Evolutionary conservation across 1,284 basidiomycete species (phyloP).

Genomic region (Pisolithus thermaeus): DNA sequence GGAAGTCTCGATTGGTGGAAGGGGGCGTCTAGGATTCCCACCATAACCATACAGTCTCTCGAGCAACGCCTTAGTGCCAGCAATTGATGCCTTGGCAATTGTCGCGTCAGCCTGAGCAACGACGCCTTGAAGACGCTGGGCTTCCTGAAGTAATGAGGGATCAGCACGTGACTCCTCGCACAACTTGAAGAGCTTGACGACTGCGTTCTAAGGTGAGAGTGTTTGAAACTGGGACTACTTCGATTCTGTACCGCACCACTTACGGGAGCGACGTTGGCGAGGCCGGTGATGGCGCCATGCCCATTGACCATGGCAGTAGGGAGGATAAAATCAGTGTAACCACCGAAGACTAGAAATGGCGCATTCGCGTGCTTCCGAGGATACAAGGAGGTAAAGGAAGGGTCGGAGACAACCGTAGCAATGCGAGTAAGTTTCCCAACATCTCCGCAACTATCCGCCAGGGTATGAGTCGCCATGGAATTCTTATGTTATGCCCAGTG

Average conservation of each 20-base stretch:
- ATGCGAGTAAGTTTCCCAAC: constrained; percentile 88
- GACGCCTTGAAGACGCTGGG: constrained; percentile 73
- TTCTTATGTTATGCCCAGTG: constrained; percentile 1
- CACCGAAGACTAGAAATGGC: constrained; percentile 75
- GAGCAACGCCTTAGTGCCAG: constrained; percentile 78
- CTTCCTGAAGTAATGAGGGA: constrained; percentile 57
- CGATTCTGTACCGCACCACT: constrained; percentile 19
- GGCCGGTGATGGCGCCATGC: constrained; percentile 79
- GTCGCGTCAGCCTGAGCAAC: constrained; percentile 77
- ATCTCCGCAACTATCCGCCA: constrained; percentile 64
- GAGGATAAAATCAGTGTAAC: constrained; percentile 73
- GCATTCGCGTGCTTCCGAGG: constrained; percentile 61
- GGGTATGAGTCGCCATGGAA: constrained; percentile 1
- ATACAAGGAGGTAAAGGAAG: constrained; percentile 49
- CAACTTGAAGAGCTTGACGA: constrained; percentile 60
- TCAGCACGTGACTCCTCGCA: constrained; percentile 49
- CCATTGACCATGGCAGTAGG: constrained; percentile 64
- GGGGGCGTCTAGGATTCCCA: constrained; percentile 68
- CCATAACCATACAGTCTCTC: constrained; percentile 74
- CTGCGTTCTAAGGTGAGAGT: constrained; percentile 40
- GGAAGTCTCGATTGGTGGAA: constrained; percentile 55
- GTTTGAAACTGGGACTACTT: not conserved
- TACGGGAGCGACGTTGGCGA: constrained; percentile 75
- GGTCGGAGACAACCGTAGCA: constrained; percentile 58
- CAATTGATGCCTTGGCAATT: constrained; percentile 72